These are phyloP conservation scores for Graphilbum ipis-grandicollis DNA, from an alignment of 2,329 filamentous ascomycete genomes.

Conservation along the genomic window DNA sequence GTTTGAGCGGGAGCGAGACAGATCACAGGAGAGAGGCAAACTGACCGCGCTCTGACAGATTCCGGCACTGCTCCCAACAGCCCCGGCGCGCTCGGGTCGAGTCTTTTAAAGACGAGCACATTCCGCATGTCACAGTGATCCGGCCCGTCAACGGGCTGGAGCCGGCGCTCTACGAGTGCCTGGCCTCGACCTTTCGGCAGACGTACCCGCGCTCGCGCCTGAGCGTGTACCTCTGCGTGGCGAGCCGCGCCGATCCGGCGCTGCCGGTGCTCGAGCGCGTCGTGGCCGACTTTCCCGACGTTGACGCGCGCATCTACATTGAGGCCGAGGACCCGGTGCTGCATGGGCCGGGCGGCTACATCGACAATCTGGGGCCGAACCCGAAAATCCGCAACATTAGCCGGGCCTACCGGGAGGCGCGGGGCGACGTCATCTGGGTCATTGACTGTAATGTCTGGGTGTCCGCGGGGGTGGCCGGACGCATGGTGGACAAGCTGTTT, in stretches of 20 bases:
- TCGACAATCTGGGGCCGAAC: constrained; percentile 64
- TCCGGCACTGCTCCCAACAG: constrained; percentile 32
- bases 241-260: constrained; percentile 57
- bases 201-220: constrained; percentile 62
- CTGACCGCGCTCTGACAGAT: too few species aligned
- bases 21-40: too few species aligned
- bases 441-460: constrained; percentile 97
- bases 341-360: constrained; percentile 25
- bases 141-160: constrained; percentile 88
- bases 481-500: constrained; percentile 77
- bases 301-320: constrained; percentile 48
- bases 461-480: constrained; percentile 55
- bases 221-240: constrained; percentile 68
- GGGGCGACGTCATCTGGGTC: constrained; percentile 81
- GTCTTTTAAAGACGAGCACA: constrained; percentile 26
- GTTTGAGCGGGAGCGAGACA: too few species aligned
- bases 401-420: constrained; percentile 74
- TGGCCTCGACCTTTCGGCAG: constrained; percentile 71
- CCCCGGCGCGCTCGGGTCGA: constrained; percentile 33
- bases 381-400: constrained; percentile 98
- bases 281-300: constrained; percentile 60
- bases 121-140: constrained; percentile 78
- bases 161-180: constrained; percentile 77
- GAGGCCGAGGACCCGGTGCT: constrained; percentile 8
- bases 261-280: constrained; percentile 56